Base-by-base conservation (phyloP, 2,329 filamentous ascomycete genomes). In the Lachnellula hyalina region DNA sequence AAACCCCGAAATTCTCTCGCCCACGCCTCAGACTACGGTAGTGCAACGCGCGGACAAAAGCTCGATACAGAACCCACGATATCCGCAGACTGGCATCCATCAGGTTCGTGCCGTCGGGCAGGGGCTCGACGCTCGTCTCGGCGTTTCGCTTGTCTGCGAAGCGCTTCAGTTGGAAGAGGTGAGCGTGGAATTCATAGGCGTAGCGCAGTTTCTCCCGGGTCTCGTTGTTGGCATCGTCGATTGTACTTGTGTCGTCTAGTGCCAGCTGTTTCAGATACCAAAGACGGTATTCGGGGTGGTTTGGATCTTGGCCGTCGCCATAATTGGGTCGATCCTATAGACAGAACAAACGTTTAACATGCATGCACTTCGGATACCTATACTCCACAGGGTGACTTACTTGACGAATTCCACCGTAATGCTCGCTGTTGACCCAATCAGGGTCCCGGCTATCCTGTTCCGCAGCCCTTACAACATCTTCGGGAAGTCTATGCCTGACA, bases 31-130 rank as follows among this genome's bases (percentile, higher is more conserved):
- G 46, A 15, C 54, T 56, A 4, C 57, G 55, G 35, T 58, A 56
- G 32, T 63, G 57, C 12, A 63, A 42, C 17, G 52, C 48, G 12
- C 54, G 56, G 36, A 60, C 54, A 49, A 49, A 61, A 23, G 53
- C 53, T 34, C 57, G 44, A 44, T 60, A 56, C 21, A 63, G 45
- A 11, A 47, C 42, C 55, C 55, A 61, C 2, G 52, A 36, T n/a
- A 36, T n/a, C 7, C 34, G 32, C 40, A 52, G 14, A 32, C 23
- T 28, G 14, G 14, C 8, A 32, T 52, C 42, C 11, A 14, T 12
- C 8, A 58, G 41, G 15, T 55, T 58, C 2, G 38, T 17, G 6
- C 52, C 55, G 28, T 52, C 34, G n/a, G 52, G 52, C 1, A 52
- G 32, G 25, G 46, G 49, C 34, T 38, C 9, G 17, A 15, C 5